Base-by-base conservation (phyloP, 257 asterid genomes). In the Salvia rosmarinus region DNA sequence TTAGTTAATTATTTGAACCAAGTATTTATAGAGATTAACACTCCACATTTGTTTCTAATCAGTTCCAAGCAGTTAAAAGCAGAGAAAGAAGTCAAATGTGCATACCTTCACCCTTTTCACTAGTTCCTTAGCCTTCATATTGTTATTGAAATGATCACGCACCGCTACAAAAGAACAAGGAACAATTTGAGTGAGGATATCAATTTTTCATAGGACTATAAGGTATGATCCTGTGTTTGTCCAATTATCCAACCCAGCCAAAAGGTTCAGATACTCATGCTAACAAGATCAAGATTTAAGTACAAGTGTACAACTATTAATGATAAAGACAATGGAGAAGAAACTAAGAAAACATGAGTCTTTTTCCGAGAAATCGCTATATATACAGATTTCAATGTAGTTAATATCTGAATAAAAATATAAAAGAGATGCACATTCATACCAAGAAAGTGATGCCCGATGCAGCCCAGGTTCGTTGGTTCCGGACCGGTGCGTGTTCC, bases 41-140 rank as follows among this genome's bases (percentile, higher is more conserved):
- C 3, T n/a, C 37, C n/a, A 23, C 39, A 55, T 21, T 54, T 55
- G 37, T 23, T 55, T 25, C 4, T 55, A 37, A 23, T 11, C 39
- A 23, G 17, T 23, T 23, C 34, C 56, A 49, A 5, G 25, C 34
- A 55, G 4, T 11, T 55, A 4, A 23, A 55, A 23, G 39, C 11
- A 4, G 37, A 55, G 51, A 62, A 9, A 32, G 20, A 72, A 28
- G 58, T 70, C 68, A 66, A 58, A 47, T 20, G 42, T 9, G 2
- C 83, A 32, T 83, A 91, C 96, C 96, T 89, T 91, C 47, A 91
- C 95, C 72, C 85, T 85, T 78, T 82, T 86, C 63, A 91, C 5
- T 20, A 91, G 87, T 6, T 87, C 95, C 85, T 81, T 91, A 44
- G 97, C 96, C 59, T 75, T 80, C 2, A 77, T 78, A 62, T 91